Conservation (phyloP, 2,329 filamentous ascomycete genomes). For the Fusarium coffeatum region DNA sequence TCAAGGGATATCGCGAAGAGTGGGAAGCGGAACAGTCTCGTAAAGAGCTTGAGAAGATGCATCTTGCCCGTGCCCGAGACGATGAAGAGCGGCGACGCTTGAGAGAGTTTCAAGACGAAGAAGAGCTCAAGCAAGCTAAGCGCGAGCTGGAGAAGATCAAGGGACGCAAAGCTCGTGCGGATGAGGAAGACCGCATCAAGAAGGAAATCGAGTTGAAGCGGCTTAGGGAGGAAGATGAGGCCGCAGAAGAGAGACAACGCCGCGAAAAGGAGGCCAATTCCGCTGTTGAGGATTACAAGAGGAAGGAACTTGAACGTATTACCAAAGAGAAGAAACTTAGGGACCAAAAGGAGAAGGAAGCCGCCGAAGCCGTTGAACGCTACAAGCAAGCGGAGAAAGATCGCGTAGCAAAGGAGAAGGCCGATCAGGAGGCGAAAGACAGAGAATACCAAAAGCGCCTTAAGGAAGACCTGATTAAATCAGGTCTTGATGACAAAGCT, state of each 20-base stretch:
- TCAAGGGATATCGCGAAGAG: conserved; percentile 58
- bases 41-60: conserved; percentile 41
- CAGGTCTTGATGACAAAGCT: conserved; percentile 68
- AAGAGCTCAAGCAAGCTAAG: conserved; percentile 63
- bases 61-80: conserved; percentile 46
- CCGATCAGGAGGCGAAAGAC: conserved; percentile 57
- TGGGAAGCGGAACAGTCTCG: conserved; percentile 50
- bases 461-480: conserved; percentile 67
- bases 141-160: conserved; percentile 61
- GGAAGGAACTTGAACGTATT: conserved; percentile 56
- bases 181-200: conserved; percentile 63
- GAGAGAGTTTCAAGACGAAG: conserved; percentile 55
- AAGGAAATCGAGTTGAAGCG: conserved; percentile 62
- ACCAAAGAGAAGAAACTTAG: conserved; percentile 61
- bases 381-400: conserved; percentile 62
- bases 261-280: conserved; percentile 61
- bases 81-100: conserved; percentile 52
- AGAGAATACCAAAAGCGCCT: conserved; percentile 65
- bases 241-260: conserved; percentile 48
- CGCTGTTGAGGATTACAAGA: conserved; percentile 64
- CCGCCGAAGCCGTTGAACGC: conserved; percentile 61
- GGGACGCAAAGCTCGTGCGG: conserved; percentile 58
- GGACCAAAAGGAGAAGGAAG: conserved; percentile 62
- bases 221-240: conserved; percentile 60
- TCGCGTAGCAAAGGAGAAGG: conserved; percentile 58